Evolutionary conservation across 257 asterid genomes (phyloP), one percentile per base, ranked within the genome.

Genomic region (Jaltomata sinuosa): DNA sequence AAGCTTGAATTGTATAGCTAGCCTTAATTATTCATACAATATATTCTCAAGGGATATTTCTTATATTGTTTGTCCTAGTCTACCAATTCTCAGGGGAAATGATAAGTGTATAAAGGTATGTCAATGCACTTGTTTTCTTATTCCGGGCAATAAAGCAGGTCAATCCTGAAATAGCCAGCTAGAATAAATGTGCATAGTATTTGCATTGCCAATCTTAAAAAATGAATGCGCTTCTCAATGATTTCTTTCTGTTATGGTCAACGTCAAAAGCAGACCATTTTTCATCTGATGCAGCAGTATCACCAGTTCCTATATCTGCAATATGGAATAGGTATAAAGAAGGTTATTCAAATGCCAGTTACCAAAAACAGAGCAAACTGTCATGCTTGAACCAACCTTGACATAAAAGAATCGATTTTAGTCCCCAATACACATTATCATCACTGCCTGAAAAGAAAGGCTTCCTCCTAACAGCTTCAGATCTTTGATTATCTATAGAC

Each of bases 381-480:
- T 16, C 8, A 45, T 15, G 36, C 42, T 32, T 25, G 50, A 72
- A 62, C 89, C 79, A 87, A 92, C 99, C 86, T 90, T 94, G 99
- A 78, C 64, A 87, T 54, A 93, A 62, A 19, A 94, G 67, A 10
- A 84, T 85, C n/a, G 96, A 87, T 52, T 87, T 90, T 47, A 92
- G 87, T 84, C 88, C 90, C 98, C 98, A 92, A 84, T 89, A 92
- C 64, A 84, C 90, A 52, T 77, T 85, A 55, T 96, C 98, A 87
- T 86, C 86, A 49, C 11, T 11, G 50, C 87, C 91, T 50, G 77
- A 22, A 80, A 86, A 87, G 74, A 89, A 42, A 15, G 91, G 93
- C 76, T 89, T 88, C 72, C 84, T 81, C 87, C 97, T 89, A 31
- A 87, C 22, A 72, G 92, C 93, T 64, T 89, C 91, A 50, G 92